These are phyloP conservation scores for Sclerotinia minor DNA, from an alignment of 2,329 filamentous ascomycete species.

Conservation along the genomic window DNA sequence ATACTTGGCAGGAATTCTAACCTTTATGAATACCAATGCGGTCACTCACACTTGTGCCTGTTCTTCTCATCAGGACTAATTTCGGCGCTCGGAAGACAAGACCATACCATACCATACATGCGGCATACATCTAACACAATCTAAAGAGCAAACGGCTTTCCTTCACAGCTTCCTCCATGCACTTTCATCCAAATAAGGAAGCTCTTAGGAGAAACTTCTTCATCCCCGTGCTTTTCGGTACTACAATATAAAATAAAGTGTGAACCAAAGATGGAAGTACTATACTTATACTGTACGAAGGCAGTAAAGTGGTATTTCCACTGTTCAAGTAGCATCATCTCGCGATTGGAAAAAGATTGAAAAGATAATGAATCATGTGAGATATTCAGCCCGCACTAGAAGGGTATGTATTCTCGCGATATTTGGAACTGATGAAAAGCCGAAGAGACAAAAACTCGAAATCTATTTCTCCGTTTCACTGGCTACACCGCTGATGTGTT, in stretches of 20 bases:
- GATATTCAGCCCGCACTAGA: not conserved
- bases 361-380: not conserved
- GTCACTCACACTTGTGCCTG: slow-evolving; percentile 5
- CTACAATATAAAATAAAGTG: not conserved
- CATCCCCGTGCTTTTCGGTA: not conserved
- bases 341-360: not conserved
- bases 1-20: not conserved
- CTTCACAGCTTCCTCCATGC: not conserved
- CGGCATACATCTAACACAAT: not conserved
- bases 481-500: not conserved
- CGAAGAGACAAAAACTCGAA: slow-evolving; percentile 1
- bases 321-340: not conserved
- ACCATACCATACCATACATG: not conserved
- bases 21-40: not conserved
- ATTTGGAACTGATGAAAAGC: not conserved
- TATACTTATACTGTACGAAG: not conserved
- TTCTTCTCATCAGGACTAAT: not conserved
- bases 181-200: not conserved
- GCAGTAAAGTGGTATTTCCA: not conserved
- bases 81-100: no score
- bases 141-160: not conserved
- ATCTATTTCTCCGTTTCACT: slow-evolving; percentile 2
- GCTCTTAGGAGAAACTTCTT: slow-evolving; percentile 11
- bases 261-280: not conserved
- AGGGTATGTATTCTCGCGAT: not conserved